Conservation (phyloP, 805 yeast species). For the Candida broadrunensis region DNA sequence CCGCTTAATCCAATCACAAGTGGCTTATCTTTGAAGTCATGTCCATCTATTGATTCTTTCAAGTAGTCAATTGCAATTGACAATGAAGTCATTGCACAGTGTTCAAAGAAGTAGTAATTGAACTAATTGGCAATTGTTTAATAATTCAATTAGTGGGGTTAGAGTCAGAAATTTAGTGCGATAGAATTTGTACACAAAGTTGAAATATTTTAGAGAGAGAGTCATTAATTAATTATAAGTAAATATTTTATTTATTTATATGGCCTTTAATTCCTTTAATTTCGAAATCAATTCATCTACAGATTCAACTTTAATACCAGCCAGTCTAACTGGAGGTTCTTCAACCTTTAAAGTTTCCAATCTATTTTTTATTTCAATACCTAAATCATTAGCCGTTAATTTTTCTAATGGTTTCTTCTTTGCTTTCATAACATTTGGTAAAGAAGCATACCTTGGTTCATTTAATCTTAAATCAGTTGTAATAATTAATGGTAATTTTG, state of each 20-base stretch:
- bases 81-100: constrained; percentile 7
- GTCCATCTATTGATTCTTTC: constrained; percentile 18
- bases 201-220: too few relatives aligned
- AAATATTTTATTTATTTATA: too few relatives aligned
- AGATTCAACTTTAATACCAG: constrained; percentile 74
- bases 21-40: constrained; percentile 29
- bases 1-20: constrained; percentile 60
- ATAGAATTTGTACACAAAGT: too few relatives aligned
- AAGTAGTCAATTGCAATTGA: constrained; percentile 21
- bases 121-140: neutral
- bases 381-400: constrained; percentile 60
- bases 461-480: constrained; percentile 93
- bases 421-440: constrained; percentile 97
- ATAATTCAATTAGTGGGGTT: neutral
- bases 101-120: constrained; percentile 2
- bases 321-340: constrained; percentile 80
- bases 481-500: constrained; percentile 78
- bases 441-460: constrained; percentile 92
- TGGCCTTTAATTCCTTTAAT: constrained; percentile 72
- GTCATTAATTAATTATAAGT: too few relatives aligned
- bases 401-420: constrained; percentile 89
- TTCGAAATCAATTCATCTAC: constrained; percentile 82
- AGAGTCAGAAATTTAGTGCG: neutral
- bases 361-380: constrained; percentile 61
- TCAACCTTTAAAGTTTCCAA: constrained; percentile 68